Conservation (phyloP, 768 basidiomycete genomes). For the Rossbeevera mucosa region DNA sequence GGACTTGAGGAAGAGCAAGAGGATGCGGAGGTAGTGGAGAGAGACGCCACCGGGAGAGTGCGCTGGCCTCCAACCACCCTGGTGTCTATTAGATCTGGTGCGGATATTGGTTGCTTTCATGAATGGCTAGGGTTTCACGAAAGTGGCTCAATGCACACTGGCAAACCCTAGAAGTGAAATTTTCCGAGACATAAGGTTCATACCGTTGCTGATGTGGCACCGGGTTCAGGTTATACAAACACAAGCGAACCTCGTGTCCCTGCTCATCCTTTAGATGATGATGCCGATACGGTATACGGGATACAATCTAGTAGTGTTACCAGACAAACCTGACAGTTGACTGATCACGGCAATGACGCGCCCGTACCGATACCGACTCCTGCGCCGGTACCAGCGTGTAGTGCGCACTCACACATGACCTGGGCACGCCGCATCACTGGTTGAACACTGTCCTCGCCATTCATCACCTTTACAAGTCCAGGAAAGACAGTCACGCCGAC, state of each 20-base stretch:
- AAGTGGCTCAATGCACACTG: conserved; percentile 84
- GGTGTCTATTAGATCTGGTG: no score
- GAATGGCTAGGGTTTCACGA: conserved; percentile 93
- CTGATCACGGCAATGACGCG: background rate
- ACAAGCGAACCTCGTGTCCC: conserved; percentile 78
- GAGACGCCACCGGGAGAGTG: no score
- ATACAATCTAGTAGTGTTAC: conserved; percentile 21
- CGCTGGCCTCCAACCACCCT: no score
- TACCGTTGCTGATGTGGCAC: conserved; percentile 10
- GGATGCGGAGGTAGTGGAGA: no score
- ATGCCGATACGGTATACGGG: background rate
- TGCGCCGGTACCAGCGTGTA: conserved; percentile 25
- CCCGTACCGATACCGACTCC: conserved; percentile 1
- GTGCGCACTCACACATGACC: conserved; percentile 82
- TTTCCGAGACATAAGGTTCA: background rate
- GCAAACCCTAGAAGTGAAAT: conserved; percentile 78
- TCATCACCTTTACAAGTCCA: conserved; percentile 76
- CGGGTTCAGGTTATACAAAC: conserved; percentile 64
- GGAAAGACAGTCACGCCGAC: conserved; percentile 87
- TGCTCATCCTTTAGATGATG: conserved; percentile 61
- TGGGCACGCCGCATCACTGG: conserved; percentile 80
- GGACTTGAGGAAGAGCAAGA: no score
- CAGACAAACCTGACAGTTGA: background rate
- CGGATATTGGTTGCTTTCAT: conserved; percentile 54
- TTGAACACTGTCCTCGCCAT: conserved; percentile 48